Conservation (phyloP, 495 filamentous ascomycete genomes). For the Daldinia grandis region DNA sequence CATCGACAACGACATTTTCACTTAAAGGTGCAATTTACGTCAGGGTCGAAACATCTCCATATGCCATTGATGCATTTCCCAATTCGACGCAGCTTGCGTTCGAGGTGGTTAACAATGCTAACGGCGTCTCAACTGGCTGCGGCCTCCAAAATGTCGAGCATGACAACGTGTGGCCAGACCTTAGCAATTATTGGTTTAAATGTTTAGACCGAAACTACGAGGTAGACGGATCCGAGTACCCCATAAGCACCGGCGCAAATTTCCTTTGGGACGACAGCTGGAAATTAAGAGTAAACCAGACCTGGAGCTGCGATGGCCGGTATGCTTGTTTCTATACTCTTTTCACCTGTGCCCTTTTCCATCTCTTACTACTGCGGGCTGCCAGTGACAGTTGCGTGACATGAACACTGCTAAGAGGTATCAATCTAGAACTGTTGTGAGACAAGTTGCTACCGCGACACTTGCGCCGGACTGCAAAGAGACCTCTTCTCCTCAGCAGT, state of each 20-base stretch:
- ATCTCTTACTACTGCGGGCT: not conserved
- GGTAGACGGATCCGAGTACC: constrained; percentile 12
- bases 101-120: constrained; percentile 32
- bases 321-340: constrained; percentile 12
- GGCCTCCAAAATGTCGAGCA: constrained; percentile 10
- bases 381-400: not conserved
- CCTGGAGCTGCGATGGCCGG: constrained; percentile 31
- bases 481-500: constrained; percentile 21
- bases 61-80: not conserved
- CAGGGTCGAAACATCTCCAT: constrained; percentile 9
- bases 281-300: constrained; percentile 42
- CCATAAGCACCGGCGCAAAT: constrained; percentile 29
- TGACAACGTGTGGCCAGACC: constrained; percentile 24
- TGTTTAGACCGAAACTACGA: constrained; percentile 28
- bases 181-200: constrained; percentile 23
- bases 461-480: constrained; percentile 34
- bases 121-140: constrained; percentile 31
- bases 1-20: constrained; percentile 28
- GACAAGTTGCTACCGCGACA: constrained; percentile 31
- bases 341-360: not conserved
- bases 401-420: not conserved
- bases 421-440: constrained; percentile 14
- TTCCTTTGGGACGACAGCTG: constrained; percentile 32
- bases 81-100: constrained; percentile 41
- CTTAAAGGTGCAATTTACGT: constrained; percentile 17